Percentiles rank a stretch among this genome's conserved stretches.
phyloP scores from a whole-genome alignment of 129 eudicot species.

The Silybum marianum region DNA sequence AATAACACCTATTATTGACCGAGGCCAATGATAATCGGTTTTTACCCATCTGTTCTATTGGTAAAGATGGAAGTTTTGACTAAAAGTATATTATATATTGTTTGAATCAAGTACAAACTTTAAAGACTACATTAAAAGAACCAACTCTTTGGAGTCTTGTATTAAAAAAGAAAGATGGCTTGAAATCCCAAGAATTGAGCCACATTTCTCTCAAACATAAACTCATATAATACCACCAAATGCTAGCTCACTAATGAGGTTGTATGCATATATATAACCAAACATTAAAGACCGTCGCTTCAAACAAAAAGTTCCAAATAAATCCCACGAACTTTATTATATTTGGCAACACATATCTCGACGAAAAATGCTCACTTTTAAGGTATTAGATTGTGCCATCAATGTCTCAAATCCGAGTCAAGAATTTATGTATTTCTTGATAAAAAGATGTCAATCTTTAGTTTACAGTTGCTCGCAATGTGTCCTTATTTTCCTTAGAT shows the following conservation, averaged over 20 bases:
- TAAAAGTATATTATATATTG: too few relatives aligned
- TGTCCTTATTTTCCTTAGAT: constrained; percentile 3
- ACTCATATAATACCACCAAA: background rate
- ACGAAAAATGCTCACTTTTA: too few relatives aligned
- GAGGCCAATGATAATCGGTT: too few relatives aligned
- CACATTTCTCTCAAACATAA: background rate
- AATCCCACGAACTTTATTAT: background rate
- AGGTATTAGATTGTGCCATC: constrained; percentile 5
- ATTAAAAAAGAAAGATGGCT: background rate
- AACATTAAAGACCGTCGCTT: background rate
- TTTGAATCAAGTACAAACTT: too few relatives aligned
- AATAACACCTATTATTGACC: too few relatives aligned
- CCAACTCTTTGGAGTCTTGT: too few relatives aligned
- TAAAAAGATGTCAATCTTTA: constrained; percentile 10
- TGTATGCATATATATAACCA: background rate
- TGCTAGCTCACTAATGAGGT: background rate
- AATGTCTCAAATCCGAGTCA: constrained; percentile 14
- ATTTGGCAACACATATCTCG: background rate
- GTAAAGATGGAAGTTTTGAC: too few relatives aligned
- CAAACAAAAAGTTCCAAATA: background rate
- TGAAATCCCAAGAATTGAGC: background rate
- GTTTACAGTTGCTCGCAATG: constrained; percentile 25
- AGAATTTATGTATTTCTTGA: background rate
- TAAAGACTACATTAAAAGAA: too few relatives aligned
- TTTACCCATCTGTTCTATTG: too few relatives aligned